phyloP scores from a whole-genome alignment of 2,329 filamentous ascomycete species.

The Aureobasidium sp. region DNA sequence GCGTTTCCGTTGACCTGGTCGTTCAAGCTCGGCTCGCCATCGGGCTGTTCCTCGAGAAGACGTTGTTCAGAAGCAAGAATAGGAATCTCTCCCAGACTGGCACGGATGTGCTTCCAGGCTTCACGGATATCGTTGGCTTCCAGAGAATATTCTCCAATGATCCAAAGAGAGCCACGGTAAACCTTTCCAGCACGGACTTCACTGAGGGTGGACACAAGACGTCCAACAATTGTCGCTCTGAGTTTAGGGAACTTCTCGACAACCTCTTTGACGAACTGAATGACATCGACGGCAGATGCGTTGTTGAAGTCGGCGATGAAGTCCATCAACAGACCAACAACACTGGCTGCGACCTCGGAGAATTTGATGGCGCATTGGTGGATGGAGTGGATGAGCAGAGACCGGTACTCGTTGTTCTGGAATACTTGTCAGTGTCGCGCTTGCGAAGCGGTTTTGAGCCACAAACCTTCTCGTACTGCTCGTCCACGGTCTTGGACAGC shows the following conservation, averaged over 20 bases:
- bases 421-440: slow-evolving; percentile 19
- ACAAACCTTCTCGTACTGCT: slow-evolving; percentile 84
- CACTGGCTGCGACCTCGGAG: slow-evolving; percentile 92
- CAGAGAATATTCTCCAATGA: slow-evolving; percentile 92
- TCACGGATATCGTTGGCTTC: slow-evolving; percentile 91
- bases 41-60: slow-evolving; percentile 71
- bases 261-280: slow-evolving; percentile 97
- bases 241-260: slow-evolving; percentile 95
- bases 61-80: slow-evolving; percentile 93
- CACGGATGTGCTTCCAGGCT: slow-evolving; percentile 91
- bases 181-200: slow-evolving; percentile 97
- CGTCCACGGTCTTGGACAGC: slow-evolving; percentile 91
- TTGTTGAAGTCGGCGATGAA: slow-evolving; percentile 99
- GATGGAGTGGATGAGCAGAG: slow-evolving; percentile 91
- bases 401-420: slow-evolving; percentile 81
- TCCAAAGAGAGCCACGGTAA: slow-evolving; percentile 93
- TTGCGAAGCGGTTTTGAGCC: not conserved
- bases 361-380: slow-evolving; percentile 99
- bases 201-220: slow-evolving; percentile 79
- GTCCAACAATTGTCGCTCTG: slow-evolving; percentile 75
- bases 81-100: slow-evolving; percentile 91
- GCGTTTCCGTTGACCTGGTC: slow-evolving; percentile 74
- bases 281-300: slow-evolving; percentile 91
- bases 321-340: slow-evolving; percentile 96
- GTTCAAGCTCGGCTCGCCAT: slow-evolving; percentile 55